Evolutionary conservation across 2,329 filamentous ascomycete genomes (phyloP), one percentile per base, ranked within the genome.

Genomic region (Penicillium janthinellum): DNA sequence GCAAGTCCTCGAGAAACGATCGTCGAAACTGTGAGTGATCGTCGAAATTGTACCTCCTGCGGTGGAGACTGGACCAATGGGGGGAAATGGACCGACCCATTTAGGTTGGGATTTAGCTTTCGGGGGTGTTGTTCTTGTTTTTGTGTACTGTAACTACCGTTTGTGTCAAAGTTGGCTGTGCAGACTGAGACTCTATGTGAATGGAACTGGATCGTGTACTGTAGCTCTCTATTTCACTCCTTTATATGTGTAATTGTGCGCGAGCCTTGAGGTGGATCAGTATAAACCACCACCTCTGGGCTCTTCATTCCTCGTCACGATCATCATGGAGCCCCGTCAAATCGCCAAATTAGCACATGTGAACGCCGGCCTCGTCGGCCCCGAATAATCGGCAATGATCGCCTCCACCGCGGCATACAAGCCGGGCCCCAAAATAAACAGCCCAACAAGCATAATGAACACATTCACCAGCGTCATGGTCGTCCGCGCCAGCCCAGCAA

Each of bases 381-480:
- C 76, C 2, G 77, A 71, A 57, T 83, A 84, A 71, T 83, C 82
- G 4, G 73, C 75, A 56, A 83, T 82, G 54, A 83, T 83, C 11
- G 82, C 81, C 70, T 83, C 72, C 4, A 82, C 78, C 14, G 82
- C 82, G 35, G 81, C 81, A 67, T 83, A 83, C n/a, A 83, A 64
- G 0, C 82, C 82, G 0, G 81, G 82, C 4, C 82, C 82, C 15
- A 83, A 70, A 60, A 83, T 62, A 65, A 84, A 83, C 62, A 84
- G 64, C 0, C 82, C 82, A 42, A 71, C 71, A 4, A 72, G 11
- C 77, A 83, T 73, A 12, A 83, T 72, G 56, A 83, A 73, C 1
- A 77, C 61, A 67, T 83, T 80, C 6, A 81, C 67, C 12, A 81
- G 61, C 3, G 79, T 80, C 77, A 81, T 77, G 5, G 78, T 61